phyloP scores from a whole-genome alignment of 495 filamentous ascomycete genomes.

The Annulohypoxylon stygium region DNA sequence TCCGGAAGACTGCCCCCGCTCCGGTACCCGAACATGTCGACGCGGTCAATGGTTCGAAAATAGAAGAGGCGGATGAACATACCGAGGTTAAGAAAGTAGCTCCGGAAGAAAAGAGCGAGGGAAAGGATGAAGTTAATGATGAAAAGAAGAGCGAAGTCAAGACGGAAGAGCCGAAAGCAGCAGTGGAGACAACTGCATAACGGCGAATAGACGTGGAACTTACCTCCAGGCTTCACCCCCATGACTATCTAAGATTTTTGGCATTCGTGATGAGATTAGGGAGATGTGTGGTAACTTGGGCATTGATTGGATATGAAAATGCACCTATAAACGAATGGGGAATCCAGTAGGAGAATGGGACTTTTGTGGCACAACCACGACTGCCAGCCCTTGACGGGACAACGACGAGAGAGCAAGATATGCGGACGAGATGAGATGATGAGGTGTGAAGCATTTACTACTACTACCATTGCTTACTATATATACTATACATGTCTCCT shows the following conservation, averaged over 20 bases:
- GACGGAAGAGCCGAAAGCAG: slow-evolving; percentile 17
- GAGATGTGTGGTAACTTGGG: not conserved
- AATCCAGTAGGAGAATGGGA: not conserved
- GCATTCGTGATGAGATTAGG: not conserved
- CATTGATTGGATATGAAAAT: slow-evolving; percentile 18
- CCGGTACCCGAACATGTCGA: slow-evolving; percentile 8
- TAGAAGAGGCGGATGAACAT: slow-evolving; percentile 9
- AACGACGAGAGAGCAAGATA: not conserved
- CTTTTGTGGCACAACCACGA: not conserved
- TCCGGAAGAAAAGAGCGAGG: slow-evolving; percentile 3
- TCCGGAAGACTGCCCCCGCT: slow-evolving; percentile 17
- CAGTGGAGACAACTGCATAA: slow-evolving; percentile 22
- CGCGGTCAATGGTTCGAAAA: slow-evolving; percentile 4
- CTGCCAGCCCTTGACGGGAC: not conserved
- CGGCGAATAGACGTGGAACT: not conserved
- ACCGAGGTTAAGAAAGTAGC: not conserved
- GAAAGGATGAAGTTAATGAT: not conserved
- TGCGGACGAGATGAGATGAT: not conserved
- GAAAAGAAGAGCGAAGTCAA: slow-evolving; percentile 14
- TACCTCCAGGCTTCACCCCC: not conserved
- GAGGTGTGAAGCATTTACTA: not conserved
- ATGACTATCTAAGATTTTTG: not conserved
- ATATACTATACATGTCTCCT: not conserved
- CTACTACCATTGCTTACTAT: not conserved
- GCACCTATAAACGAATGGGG: not conserved